phyloP scores from a whole-genome alignment of 1,284 basidiomycete genomes.

The Sporisorium sorghi region DNA sequence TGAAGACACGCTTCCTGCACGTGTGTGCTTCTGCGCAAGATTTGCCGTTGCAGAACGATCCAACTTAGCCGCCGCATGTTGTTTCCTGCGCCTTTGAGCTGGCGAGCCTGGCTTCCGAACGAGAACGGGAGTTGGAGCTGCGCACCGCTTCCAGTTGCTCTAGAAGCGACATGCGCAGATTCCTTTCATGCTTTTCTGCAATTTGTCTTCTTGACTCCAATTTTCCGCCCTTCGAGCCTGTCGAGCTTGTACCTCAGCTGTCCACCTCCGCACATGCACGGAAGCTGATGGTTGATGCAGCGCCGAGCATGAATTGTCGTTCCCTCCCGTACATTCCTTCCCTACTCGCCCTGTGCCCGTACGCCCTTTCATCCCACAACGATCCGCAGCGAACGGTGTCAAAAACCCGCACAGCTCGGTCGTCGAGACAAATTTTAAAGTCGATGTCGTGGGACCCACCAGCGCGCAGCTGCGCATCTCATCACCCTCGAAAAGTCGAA shows the following conservation, averaged over 20 bases:
- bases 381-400: background rate
- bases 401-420: background rate
- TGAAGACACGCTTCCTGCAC: background rate
- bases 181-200: background rate
- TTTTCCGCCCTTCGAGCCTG: too few relatives aligned
- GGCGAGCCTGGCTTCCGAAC: background rate
- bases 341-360: too few relatives aligned
- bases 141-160: too few relatives aligned
- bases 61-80: background rate
- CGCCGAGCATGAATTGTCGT: too few relatives aligned
- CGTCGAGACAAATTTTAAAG: background rate
- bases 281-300: too few relatives aligned
- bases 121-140: background rate
- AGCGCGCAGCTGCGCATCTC: background rate
- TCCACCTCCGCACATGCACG: background rate
- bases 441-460: constrained; percentile 4
- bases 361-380: background rate
- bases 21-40: constrained; percentile 3
- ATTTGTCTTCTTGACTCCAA: too few relatives aligned
- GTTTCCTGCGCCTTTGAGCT: background rate
- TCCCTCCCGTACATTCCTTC: too few relatives aligned
- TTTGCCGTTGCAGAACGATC: background rate
- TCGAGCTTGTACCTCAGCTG: too few relatives aligned
- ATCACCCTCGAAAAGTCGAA: too few relatives aligned
- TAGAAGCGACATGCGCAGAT: too few relatives aligned